Evolutionary conservation across 1,139 yeast genomes (phyloP), one percentile per base, ranked within the genome.

Genomic region (Blastobotrys raffinosifermentans): DNA sequence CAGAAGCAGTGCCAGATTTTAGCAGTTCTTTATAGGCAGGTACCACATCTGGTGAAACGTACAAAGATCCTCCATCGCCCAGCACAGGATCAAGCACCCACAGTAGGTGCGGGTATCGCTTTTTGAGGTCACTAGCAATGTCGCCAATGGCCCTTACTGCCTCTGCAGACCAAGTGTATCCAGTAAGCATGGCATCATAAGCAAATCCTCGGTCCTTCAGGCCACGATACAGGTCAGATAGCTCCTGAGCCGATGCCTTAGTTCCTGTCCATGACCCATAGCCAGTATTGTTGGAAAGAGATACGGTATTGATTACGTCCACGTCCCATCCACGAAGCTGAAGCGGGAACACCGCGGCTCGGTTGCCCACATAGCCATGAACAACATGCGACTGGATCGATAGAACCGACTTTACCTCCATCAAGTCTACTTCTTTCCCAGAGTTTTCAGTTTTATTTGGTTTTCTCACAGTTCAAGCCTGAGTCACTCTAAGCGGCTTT

Each of bases 11-110:
- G 6, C 74, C 71, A 2, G 67, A 56, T 13, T 58, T 51, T 30
- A 89, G 58, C 2, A 83, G 64, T n/a, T 63, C 51, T 52, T 71
- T 70, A 56, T 89, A 89, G 1, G 75, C 72, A 0, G 77, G 75
- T 0, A 89, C 69, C 36, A 86, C 83, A 15, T 75, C 73, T 45
- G 77, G 72, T 31, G 77, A 73, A 8, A 91, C 96, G 53, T 91
- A 91, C 19, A 89, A 58, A 42, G 70, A 72, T 2, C 94, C 95
- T 49, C 85, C 80, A 58, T 91, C 98, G 10, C 98, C 98, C 71
- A 91, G 72, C 2, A 91, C 96, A 1, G 98, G 97, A 55, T 91
- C 98, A 45, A 87, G 59, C 9, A 87, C 65, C 79, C 93, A 82
- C 33, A 66, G 50, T 4, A 51, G 32, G 17, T 49, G 42, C 4